Conservation (phyloP, 192 early-diverging fungal genomes). For the Gaertneriomyces sp. region DNA sequence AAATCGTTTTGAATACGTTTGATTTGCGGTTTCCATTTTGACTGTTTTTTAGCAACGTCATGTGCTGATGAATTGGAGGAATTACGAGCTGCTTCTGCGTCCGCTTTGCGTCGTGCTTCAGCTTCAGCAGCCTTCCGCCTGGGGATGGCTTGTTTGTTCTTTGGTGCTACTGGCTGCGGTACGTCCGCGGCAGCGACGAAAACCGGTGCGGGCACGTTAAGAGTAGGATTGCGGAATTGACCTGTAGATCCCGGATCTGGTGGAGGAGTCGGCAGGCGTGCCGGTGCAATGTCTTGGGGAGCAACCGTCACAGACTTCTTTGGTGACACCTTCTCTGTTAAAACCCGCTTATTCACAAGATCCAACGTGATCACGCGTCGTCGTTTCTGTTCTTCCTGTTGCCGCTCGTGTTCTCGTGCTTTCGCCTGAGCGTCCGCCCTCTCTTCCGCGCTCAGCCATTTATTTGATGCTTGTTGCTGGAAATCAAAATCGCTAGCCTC, state of each 20-base stretch:
- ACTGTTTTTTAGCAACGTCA: neutral
- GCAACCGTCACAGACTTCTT: constrained; percentile 1
- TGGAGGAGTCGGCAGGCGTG: constrained; percentile 10
- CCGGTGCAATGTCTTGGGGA: neutral
- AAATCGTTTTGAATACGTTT: constrained; percentile 8
- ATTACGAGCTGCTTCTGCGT: neutral
- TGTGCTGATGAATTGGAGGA: neutral
- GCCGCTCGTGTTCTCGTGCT: constrained; percentile 30
- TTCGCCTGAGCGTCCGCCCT: constrained; percentile 40
- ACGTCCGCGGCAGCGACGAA: constrained; percentile 11
- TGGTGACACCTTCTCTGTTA: constrained; percentile 10
- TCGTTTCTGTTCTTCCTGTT: constrained; percentile 42
- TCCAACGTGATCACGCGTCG: constrained; percentile 46
- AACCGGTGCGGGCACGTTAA: constrained; percentile 29
- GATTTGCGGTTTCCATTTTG: neutral
- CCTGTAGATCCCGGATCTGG: constrained; percentile 31
- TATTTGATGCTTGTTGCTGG: constrained; percentile 32
- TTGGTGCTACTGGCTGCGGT: constrained; percentile 8
- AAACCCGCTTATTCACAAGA: constrained; percentile 31
- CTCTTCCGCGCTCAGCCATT: constrained; percentile 49
- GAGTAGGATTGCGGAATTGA: constrained; percentile 39
- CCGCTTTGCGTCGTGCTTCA: neutral
- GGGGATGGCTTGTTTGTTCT: neutral
- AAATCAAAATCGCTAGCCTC: constrained; percentile 45
- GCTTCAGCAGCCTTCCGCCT: constrained; percentile 18